Base-by-base conservation (phyloP, 495 filamentous ascomycete genomes). In the Filosporella fistucella region DNA sequence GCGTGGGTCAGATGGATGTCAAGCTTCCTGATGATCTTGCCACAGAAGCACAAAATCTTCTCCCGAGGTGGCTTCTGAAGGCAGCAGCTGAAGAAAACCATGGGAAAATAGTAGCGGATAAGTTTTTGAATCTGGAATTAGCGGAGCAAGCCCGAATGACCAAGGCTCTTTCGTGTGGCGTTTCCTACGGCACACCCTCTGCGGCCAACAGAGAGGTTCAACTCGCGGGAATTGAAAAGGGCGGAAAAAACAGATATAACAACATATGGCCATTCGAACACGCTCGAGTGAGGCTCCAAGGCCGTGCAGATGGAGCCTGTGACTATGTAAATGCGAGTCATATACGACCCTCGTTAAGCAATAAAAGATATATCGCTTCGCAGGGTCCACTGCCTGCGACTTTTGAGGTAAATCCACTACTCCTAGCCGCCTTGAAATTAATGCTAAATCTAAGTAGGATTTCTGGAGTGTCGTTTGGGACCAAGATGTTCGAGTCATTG, bases 401-500 rank as follows among this genome's bases (percentile, higher is more conserved):
- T 10, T 96, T 96, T 52, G 78, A 85, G 65, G 53, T 50, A 40
- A 47, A 43, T 45, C 13, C 23, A 20, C 21, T 24, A 39, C 6
- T 24, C 35, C 21, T 8, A 33, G 14, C 40, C n/a, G 20, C 33
- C 24, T 36, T 32, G 12, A 30, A 25, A 21, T 30, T 25, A 13
- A 18, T 47, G 56, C 74, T 82, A 60, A 81, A 62, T 21, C 20
- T 18, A n/a, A n/a, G 32, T 64, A 95, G 91, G 93, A 98, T 66
- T 98, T 98, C 59, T 98, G 93, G 93, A 89, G 88, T 36, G 83
- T 96, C 17, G 75, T 96, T 35, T 98, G 93, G 93, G 91, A 97
- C 60, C 86, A 97, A 68, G 90, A 96, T 60, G 81, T 94, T 20
- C 82, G 90, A 43, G 86, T 97, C 23, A 80, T 98, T 45, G 91